Evolutionary conservation across 1,284 basidiomycete genomes (phyloP), one percentile per base, ranked within the genome.

Genomic region (Ceratobasidium sp.): DNA sequence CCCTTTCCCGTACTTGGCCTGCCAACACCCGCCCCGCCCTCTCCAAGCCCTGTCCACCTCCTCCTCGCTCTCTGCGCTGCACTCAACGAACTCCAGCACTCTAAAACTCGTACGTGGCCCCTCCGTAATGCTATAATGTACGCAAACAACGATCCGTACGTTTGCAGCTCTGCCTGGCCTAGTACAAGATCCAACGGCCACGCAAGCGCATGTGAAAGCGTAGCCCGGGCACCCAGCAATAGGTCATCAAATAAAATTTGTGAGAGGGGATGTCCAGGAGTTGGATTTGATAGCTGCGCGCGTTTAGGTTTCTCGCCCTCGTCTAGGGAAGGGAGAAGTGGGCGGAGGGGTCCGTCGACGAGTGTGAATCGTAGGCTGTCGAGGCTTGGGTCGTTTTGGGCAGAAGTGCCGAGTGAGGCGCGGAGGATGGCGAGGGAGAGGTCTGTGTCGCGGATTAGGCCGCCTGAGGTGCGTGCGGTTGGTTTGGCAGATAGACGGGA

Each of bases 111-210:
- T 0, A 88, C 88, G 77, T 96, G 94, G 0, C 92, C 92, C 79
- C 93, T 92, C 38, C 94, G 88, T 52, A 97, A 82, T 0, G 94
- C 90, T 26, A 91, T 90, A 3, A 97, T 84, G 81, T 94, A 96
- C 5, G 92, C 87, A 80, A 95, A 95, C 61, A 97, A 82, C 32
- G 87, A 87, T 0, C 87, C 88, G 78, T 97, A 97, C 23, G 88
- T 86, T 9, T 87, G 83, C 18, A 96, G 83, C 77, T 95, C 93
- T 0, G 88, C 83, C 11, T 89, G 83, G 54, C 94, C 90, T 23
- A 97, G 86, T 82, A 97, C 96, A 41, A 96, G 88, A 80, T 97
- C 94, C 57, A 97, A 86, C 0, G 95, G 95, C 91, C 94, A 97
- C 0, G 73, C 52, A 6, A 95, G 88, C 8, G 81, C 83, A 79